A percentile compares a stretch with the other conserved stretches of the same genome.
Evolutionary conservation across 2,329 filamentous ascomycete species (phyloP).

Genomic region (Podosphaera fusca): DNA sequence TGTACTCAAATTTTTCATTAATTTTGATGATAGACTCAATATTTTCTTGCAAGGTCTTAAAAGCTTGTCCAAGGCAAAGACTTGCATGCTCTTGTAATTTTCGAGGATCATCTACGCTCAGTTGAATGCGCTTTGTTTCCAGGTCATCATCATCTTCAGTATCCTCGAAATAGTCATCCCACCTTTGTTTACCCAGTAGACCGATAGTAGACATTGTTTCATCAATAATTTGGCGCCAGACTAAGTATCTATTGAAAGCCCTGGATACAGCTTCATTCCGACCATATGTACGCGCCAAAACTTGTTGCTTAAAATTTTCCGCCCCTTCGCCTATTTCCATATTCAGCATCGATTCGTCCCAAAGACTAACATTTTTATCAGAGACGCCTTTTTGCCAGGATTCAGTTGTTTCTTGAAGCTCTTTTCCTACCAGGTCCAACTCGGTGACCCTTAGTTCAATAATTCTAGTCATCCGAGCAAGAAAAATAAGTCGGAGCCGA

Average conservation of each 20-base stretch:
- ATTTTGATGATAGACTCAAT: constrained; percentile 27
- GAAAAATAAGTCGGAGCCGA: constrained; percentile 43
- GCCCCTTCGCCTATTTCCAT: constrained; percentile 44
- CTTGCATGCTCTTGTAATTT: constrained; percentile 36
- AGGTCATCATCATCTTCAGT: constrained; percentile 52
- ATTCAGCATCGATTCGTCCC: constrained; percentile 41
- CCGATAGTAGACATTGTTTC: constrained; percentile 39
- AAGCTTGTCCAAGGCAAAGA: constrained; percentile 30
- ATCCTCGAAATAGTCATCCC: constrained; percentile 49
- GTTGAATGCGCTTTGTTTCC: constrained; percentile 37
- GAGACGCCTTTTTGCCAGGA: constrained; percentile 33
- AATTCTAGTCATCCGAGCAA: constrained; percentile 39
- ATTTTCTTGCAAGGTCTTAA: constrained; percentile 32
- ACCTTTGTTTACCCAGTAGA: constrained; percentile 41
- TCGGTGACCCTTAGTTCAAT: constrained; percentile 39
- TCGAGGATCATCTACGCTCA: constrained; percentile 51
- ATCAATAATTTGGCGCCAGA: constrained; percentile 54
- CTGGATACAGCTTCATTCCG: constrained; percentile 41
- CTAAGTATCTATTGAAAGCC: constrained; percentile 39
- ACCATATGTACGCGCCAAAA: constrained; percentile 49
- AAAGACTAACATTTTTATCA: constrained; percentile 32
- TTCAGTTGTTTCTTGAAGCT: constrained; percentile 37
- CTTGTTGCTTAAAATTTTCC: constrained; percentile 40
- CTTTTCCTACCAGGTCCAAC: constrained; percentile 39
- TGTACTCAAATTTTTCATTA: constrained; percentile 22